Percentiles rank a stretch among this genome's conserved stretches.
Evolutionary conservation across 129 eudicot genomes (phyloP).

Genomic region (Arctium lappa): DNA sequence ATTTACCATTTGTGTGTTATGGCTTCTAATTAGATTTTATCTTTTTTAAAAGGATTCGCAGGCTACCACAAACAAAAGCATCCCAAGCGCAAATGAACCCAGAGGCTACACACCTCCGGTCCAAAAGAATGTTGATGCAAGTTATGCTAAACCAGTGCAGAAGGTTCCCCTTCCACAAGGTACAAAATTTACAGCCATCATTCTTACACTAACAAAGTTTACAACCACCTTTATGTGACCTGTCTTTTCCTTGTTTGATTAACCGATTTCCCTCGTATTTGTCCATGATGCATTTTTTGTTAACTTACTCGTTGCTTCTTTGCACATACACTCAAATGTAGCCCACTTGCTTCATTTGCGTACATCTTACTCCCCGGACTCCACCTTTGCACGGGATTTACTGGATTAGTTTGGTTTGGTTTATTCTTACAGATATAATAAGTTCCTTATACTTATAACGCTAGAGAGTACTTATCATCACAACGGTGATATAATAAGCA

Average conservation of each 20-base stretch:
- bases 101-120: constrained; percentile 33
- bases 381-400: neutral
- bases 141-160: constrained; percentile 46
- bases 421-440: neutral
- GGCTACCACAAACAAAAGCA: constrained; percentile 25
- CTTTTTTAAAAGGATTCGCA: constrained; percentile 20
- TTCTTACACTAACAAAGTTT: neutral
- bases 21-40: neutral
- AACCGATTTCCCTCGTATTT: neutral
- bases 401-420: neutral
- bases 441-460: neutral
- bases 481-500: constrained; percentile 1
- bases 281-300: neutral
- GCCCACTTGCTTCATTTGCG: neutral
- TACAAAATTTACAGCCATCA: constrained; percentile 18
- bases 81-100: constrained; percentile 21
- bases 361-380: neutral
- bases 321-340: neutral
- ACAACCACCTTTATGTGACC: neutral
- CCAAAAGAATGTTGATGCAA: constrained; percentile 49
- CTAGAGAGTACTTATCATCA: too few species aligned
- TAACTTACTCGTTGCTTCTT: neutral
- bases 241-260: neutral
- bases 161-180: constrained; percentile 55
- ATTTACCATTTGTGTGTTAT: neutral